Base-by-base conservation (phyloP, 2,329 filamentous ascomycete species). In the Cytospora mali region DNA sequence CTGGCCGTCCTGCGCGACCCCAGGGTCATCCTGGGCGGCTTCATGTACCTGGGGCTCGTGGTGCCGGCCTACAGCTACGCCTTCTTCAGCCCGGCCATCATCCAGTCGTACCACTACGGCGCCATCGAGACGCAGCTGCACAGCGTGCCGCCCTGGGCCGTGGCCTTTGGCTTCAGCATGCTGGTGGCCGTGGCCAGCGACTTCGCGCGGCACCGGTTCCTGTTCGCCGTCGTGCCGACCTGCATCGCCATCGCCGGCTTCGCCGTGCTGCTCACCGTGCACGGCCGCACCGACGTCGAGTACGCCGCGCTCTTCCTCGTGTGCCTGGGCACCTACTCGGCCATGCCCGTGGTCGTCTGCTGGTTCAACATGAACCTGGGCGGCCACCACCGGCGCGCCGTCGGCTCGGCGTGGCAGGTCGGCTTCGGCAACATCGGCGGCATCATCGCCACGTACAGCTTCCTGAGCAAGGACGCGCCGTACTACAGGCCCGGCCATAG, bases 311-410 rank as follows among this genome's bases (percentile, higher is more conserved):
- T 97, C 0, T 96, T 96, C 79, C 79, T 97, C 33, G 86, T 96
- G 55, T 89, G 91, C 2, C 88, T 88, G 77, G 92, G 92, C 55
- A 84, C 85, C 0, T 97, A 96, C 76, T 88, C 87, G 1, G 91
- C 93, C n/a, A 93, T 97, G 89, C 93, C 94, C 0, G 88, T 97
- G 31, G 86, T 93, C 50, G 84, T 93, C 9, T 93, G 89, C 73
- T 93, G 90, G 90, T 93, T 89, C 74, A 89, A 88, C 69, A 92
- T 92, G 85, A 93, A 93, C 69, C 78, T 92, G 1, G 86, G 86
- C 2, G 90, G 89, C 0, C 90, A 93, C 71, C 88, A 88, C 62
- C 83, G 89, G 3, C 81, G 90, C 50, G 82, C 87, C 10, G 84
- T 93, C 18, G 90, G 90, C 14, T 85, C 85, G 10, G 90, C 88